Evolutionary conservation across 169 alveolate species (phyloP).

Genomic region (Plasmodium knowlesi): DNA sequence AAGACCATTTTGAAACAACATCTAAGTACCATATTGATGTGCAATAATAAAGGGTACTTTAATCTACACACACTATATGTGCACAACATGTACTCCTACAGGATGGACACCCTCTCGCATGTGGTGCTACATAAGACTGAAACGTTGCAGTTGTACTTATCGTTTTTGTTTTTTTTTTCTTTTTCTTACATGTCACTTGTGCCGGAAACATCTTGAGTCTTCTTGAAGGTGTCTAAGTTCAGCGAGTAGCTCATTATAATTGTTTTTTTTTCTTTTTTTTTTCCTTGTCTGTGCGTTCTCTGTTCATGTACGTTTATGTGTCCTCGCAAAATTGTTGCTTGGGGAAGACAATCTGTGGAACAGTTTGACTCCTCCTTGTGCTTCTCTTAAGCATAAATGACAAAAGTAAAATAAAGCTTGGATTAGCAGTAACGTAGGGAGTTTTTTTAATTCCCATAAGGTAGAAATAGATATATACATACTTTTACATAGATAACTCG

Average conservation of each 20-base stretch:
- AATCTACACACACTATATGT: background rate
- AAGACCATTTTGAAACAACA: background rate
- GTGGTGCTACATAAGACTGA: background rate
- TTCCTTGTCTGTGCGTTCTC: background rate
- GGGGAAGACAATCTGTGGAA: background rate
- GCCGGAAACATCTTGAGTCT: slow-evolving; percentile 35
- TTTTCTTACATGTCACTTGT: slow-evolving; percentile 50
- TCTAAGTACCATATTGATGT: background rate
- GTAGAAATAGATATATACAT: background rate
- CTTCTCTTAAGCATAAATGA: background rate
- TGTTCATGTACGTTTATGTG: background rate
- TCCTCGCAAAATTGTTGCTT: background rate
- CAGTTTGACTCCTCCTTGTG: background rate
- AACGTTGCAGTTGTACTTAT: background rate
- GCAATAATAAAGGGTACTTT: background rate
- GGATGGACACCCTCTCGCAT: background rate
- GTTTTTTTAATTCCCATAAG: background rate
- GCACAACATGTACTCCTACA: background rate
- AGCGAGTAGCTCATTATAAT: slow-evolving; percentile 27
- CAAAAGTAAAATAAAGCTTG: background rate
- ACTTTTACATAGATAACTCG: background rate
- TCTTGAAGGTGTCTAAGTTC: slow-evolving; percentile 7
- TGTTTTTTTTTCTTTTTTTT: background rate
- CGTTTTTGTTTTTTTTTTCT: background rate
- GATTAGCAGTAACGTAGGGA: background rate